Evolutionary conservation across 176 grass and related monocot species (phyloP).

Genomic region (Typha latifolia): DNA sequence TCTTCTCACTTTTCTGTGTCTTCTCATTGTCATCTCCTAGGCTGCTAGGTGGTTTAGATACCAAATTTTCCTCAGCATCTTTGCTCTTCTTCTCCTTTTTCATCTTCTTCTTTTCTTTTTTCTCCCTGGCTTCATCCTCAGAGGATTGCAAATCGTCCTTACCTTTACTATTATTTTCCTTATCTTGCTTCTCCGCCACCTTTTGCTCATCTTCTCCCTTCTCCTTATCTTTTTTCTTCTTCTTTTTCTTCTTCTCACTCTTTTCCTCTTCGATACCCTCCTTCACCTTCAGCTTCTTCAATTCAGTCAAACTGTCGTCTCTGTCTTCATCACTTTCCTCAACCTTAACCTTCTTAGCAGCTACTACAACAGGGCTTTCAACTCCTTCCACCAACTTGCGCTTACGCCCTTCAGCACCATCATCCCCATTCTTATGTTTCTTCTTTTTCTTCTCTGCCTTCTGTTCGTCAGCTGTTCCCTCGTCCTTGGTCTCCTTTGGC

Average conservation of each 20-base stretch:
- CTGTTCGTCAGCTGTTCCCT: background rate
- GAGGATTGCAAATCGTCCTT: slow-evolving; percentile 10
- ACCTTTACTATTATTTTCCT: slow-evolving; percentile 21
- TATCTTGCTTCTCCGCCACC: slow-evolving; percentile 26
- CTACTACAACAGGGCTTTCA: slow-evolving; percentile 15
- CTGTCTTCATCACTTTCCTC: slow-evolving; percentile 32
- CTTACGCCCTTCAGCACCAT: slow-evolving; percentile 8
- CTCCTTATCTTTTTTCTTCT: slow-evolving; percentile 69
- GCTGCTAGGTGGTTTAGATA: background rate
- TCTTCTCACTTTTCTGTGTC: slow-evolving; percentile 63
- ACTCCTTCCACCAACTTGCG: slow-evolving; percentile 24
- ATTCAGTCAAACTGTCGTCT: background rate
- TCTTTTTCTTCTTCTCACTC: slow-evolving; percentile 41
- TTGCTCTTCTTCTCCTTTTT: slow-evolving; percentile 81
- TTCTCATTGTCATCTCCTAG: slow-evolving; percentile 12
- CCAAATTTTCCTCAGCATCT: slow-evolving; percentile 25
- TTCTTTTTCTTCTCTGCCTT: slow-evolving; percentile 60
- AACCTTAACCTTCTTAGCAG: slow-evolving; percentile 62
- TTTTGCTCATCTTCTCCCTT: slow-evolving; percentile 13
- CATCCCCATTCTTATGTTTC: slow-evolving; percentile 26
- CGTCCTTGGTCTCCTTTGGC: slow-evolving; percentile 39
- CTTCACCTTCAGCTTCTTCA: slow-evolving; percentile 3
- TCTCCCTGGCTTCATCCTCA: slow-evolving; percentile 1
- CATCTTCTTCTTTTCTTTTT: slow-evolving; percentile 18
- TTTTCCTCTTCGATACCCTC: background rate